Evolutionary conservation across 176 grass and related monocot species (phyloP).

Genomic region (Oryza rufipogon): DNA sequence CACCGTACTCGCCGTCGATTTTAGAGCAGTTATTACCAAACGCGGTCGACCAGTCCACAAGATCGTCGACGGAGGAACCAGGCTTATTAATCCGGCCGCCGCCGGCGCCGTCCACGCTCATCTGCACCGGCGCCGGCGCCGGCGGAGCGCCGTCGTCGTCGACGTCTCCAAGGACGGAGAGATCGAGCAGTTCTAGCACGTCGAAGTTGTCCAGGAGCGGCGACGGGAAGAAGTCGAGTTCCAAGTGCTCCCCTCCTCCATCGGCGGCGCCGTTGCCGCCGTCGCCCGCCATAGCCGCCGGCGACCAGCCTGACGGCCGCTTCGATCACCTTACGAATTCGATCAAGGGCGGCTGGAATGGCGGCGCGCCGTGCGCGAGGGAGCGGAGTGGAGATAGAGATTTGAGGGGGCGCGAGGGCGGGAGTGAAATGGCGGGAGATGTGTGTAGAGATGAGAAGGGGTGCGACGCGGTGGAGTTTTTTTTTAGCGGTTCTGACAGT

Average conservation of each 20-base stretch:
- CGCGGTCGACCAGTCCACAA: background rate
- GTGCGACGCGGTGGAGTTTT: too few species aligned
- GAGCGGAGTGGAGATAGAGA: too few species aligned
- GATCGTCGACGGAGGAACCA: background rate
- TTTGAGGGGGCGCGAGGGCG: too few species aligned
- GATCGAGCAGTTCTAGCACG: conserved; percentile 11
- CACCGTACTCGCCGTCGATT: background rate
- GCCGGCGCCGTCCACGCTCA: background rate
- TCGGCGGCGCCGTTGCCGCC: background rate
- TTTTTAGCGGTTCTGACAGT: too few species aligned
- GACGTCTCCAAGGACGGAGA: background rate
- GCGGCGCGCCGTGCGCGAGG: background rate
- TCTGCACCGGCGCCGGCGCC: background rate
- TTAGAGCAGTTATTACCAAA: too few species aligned
- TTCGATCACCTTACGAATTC: too few species aligned
- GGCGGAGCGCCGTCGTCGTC: too few species aligned
- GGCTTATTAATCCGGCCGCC: too few species aligned
- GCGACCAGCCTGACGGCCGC: too few species aligned
- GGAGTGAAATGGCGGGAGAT: too few species aligned
- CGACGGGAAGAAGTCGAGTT: background rate
- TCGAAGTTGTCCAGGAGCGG: background rate
- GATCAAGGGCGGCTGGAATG: too few species aligned
- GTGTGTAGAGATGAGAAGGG: too few species aligned
- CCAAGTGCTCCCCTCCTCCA: background rate
- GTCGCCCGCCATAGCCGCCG: conserved; percentile 15